A percentile compares a stretch with the other conserved stretches of the same genome.
Evolutionary conservation across 2,329 filamentous ascomycete genomes (phyloP).

Genomic region (Pseudogymnoascus sp.): DNA sequence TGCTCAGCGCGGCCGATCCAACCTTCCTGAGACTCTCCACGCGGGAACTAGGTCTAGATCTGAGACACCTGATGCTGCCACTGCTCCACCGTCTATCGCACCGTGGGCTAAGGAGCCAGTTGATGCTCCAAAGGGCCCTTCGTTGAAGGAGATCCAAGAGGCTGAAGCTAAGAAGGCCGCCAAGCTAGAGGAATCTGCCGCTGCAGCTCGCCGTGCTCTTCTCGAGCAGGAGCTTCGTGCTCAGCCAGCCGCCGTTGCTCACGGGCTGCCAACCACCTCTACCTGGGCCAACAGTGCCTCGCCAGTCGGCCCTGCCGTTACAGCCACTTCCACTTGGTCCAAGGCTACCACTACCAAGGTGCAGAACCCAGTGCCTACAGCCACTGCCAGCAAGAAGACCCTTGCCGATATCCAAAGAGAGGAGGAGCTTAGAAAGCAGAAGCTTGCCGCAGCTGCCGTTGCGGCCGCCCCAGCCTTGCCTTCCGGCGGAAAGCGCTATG

Average conservation of each 20-base stretch:
- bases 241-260: slow-evolving; percentile 57
- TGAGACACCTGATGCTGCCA: slow-evolving; percentile 61
- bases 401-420: slow-evolving; percentile 94
- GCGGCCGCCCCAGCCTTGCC: slow-evolving; percentile 38
- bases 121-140: slow-evolving; percentile 72
- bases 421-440: slow-evolving; percentile 84
- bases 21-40: slow-evolving; percentile 68
- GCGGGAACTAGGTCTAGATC: slow-evolving; percentile 53
- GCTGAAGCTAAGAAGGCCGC: slow-evolving; percentile 89
- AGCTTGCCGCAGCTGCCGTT: slow-evolving; percentile 46
- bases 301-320: slow-evolving; percentile 24
- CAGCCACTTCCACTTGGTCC: slow-evolving; percentile 38
- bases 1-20: slow-evolving; percentile 76
- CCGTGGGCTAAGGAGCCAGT: slow-evolving; percentile 91
- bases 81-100: slow-evolving; percentile 64
- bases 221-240: slow-evolving; percentile 71
- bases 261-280: slow-evolving; percentile 77
- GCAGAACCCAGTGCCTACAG: slow-evolving; percentile 28
- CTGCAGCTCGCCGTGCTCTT: slow-evolving; percentile 67
- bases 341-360: slow-evolving; percentile 42
- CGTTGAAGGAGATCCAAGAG: slow-evolving; percentile 93
- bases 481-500: slow-evolving; percentile 74
- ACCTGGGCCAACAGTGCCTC: slow-evolving; percentile 59
- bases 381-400: slow-evolving; percentile 66
- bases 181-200: slow-evolving; percentile 75